Base-by-base conservation (phyloP, 1,284 basidiomycete genomes). In the Cutaneotrichosporon daszewskae region DNA sequence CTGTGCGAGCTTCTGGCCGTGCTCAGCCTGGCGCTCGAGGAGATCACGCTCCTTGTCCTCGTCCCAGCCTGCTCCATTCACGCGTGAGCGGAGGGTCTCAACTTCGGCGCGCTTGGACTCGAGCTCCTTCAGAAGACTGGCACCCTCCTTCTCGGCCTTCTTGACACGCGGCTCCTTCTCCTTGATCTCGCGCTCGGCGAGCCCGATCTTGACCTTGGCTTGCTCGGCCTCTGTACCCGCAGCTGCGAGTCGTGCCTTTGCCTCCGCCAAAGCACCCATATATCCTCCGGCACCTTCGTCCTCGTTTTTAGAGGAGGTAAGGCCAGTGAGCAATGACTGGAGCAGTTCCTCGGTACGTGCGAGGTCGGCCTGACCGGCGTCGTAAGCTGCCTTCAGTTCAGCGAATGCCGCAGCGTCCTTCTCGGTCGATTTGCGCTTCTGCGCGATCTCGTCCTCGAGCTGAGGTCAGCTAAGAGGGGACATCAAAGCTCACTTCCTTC, bases 201-300 rank as follows among this genome's bases (percentile, higher is more conserved):
- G 85, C 0, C 73, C 77, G 31, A 95, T 80, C 64, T 86, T 85
- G 37, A 85, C 76, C 44, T 82, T 82, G 50, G 78, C 79, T 63
- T 95, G 90, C 62, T 95, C 84, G 45, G 89, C 85, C 60, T 94
- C 90, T 0, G 90, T 84, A 6, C 78, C 75, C 0, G 84, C 84
- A 33, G 87, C 83, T 0, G 88, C 81, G 1, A 85, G 74, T 9
- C 82, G 79, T 2, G 80, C 80, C 53, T 82, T 82, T 0, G 91
- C 88, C n/a, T 87, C 84, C 2, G 91, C 87, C 20, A 99, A 79
- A 65, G 96, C 91, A 22, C 92, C 95, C 80, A 97, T 85, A 69
- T 96, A 99, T 0, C 92, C 92, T 10, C 92, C 91, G 9, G 89
- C 85, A 5, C 56, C 59, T 26, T 68, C 66, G 4, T 81, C 78